phyloP scores from a whole-genome alignment of 768 basidiomycete genomes.

The Tulasnella sp. region DNA sequence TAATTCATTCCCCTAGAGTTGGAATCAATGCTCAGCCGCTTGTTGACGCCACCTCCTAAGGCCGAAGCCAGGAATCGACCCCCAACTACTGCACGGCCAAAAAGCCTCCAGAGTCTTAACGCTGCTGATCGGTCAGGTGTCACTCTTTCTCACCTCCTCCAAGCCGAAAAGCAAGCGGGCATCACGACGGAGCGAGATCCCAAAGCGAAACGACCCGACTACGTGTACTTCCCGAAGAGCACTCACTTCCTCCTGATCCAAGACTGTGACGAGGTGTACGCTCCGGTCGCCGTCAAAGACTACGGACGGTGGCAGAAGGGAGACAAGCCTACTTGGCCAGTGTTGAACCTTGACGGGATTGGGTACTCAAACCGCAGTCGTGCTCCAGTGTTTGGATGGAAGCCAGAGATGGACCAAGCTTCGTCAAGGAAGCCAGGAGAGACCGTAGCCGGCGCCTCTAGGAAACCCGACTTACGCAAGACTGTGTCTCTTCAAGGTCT shows the following conservation, averaged over 20 bases:
- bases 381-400: conserved; percentile 26
- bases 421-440: neutral
- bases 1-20: conserved; percentile 37
- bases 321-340: conserved; percentile 68
- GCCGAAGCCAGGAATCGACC: conserved; percentile 44
- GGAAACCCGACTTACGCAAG: conserved; percentile 1
- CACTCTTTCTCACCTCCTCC: conserved; percentile 46
- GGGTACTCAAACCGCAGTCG: conserved; percentile 11
- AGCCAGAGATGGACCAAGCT: conserved; percentile 26
- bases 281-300: conserved; percentile 81
- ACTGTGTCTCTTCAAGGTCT: conserved; percentile 25
- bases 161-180: conserved; percentile 82
- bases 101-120: conserved; percentile 6
- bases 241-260: conserved; percentile 87
- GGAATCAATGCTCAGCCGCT: conserved; percentile 37
- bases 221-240: conserved; percentile 74
- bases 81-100: conserved; percentile 42
- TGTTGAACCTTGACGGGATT: conserved; percentile 49
- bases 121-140: conserved; percentile 22
- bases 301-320: conserved; percentile 58
- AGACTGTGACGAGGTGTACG: conserved; percentile 76
- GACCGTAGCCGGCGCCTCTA: neutral
- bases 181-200: conserved; percentile 86
- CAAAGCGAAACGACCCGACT: conserved; percentile 80
- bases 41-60: conserved; percentile 36